Percentiles rank a stretch among this genome's conserved stretches.
phyloP scores from a whole-genome alignment of 306 rosid genomes.

The Cyclanthera cordifolia region DNA sequence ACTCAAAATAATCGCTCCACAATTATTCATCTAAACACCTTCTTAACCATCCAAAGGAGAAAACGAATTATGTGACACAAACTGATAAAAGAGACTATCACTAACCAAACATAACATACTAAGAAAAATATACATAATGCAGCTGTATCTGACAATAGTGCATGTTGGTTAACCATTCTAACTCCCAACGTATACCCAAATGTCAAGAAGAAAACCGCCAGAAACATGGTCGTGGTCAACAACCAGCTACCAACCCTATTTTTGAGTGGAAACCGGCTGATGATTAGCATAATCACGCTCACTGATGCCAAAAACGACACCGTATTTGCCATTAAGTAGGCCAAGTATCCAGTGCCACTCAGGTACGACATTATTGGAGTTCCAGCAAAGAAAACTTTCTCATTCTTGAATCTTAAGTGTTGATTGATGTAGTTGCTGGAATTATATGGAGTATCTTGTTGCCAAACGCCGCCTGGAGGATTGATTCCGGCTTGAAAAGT shows the following conservation, averaged over 20 bases:
- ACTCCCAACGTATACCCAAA: not conserved
- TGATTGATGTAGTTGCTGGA: not conserved
- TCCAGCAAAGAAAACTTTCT: not conserved
- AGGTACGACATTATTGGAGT: not conserved
- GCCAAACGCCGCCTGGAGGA: constrained; percentile 4
- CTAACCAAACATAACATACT: too few relatives aligned
- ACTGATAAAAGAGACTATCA: not conserved
- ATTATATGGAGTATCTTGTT: not conserved
- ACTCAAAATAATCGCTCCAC: too few relatives aligned
- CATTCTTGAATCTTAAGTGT: too few relatives aligned
- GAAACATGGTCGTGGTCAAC: not conserved
- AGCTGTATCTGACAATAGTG: too few relatives aligned
- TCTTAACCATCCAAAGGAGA: not conserved
- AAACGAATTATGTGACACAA: not conserved
- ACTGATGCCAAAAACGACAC: not conserved
- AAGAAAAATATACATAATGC: too few relatives aligned
- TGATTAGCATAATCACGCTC: not conserved
- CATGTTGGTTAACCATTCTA: not conserved
- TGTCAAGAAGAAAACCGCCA: not conserved
- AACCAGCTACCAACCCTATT: not conserved
- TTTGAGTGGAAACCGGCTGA: not conserved
- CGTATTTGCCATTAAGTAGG: not conserved
- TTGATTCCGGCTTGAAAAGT: not conserved
- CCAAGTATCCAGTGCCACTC: too few relatives aligned
- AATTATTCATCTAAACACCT: too few relatives aligned